phyloP scores from a whole-genome alignment of 1,284 basidiomycete species.

The Hypsizygus ulmarius region DNA sequence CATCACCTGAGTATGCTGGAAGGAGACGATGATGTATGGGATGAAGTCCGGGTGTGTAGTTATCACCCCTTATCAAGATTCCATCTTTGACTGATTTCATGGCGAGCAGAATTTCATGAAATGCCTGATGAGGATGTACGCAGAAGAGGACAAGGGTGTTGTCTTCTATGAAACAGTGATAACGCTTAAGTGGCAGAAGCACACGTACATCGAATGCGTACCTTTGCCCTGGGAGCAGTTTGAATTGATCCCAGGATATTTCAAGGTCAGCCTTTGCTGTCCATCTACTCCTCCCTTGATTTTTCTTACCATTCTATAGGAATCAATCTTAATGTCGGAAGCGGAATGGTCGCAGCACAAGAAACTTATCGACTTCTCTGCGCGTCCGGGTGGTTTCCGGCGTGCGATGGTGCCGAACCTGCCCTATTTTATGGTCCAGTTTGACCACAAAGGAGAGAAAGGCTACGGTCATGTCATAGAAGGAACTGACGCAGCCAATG shows the following conservation, averaged over 20 bases:
- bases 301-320: conserved; percentile 42
- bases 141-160: conserved; percentile 85
- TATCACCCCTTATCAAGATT: not conserved
- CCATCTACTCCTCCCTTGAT: conserved; percentile 3
- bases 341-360: conserved; percentile 97
- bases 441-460: conserved; percentile 95
- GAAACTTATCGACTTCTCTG: conserved; percentile 92
- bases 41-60: conserved; percentile 79
- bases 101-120: conserved; percentile 93
- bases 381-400: conserved; percentile 86
- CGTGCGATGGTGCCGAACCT: conserved; percentile 93
- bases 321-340: conserved; percentile 90
- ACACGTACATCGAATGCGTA: conserved; percentile 91
- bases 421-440: conserved; percentile 98
- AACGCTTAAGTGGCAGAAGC: conserved; percentile 82
- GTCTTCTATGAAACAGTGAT: conserved; percentile 94
- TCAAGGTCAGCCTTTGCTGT: conserved; percentile 57
- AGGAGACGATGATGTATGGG: conserved; percentile 98
- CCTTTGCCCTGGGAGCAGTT: conserved; percentile 85
- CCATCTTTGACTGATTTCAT: conserved; percentile 3
- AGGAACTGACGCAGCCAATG: conserved; percentile 70
- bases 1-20: conserved; percentile 92
- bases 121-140: conserved; percentile 92
- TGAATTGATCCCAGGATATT: conserved; percentile 88
- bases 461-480: conserved; percentile 98